Evolutionary conservation across 208 protist genomes (phyloP).

Genomic region (Leishmania arabica): DNA sequence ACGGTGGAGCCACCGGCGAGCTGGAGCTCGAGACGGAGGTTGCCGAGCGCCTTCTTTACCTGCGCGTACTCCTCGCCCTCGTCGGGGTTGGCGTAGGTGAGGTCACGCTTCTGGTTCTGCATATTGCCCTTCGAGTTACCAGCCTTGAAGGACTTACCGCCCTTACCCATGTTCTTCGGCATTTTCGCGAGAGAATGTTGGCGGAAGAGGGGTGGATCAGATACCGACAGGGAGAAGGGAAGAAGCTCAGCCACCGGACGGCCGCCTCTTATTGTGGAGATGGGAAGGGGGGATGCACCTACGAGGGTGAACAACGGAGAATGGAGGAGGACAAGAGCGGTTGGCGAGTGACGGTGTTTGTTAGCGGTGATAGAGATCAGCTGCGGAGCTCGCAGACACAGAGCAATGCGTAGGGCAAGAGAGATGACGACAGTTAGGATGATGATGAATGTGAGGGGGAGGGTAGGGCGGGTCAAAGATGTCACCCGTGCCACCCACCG

Average conservation of each 20-base stretch:
- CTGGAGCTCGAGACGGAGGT: conserved; percentile 96
- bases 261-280: background rate
- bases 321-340: background rate
- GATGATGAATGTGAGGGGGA: background rate
- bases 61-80: conserved; percentile 99
- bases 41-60: conserved; percentile 97
- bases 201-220: background rate
- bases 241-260: background rate
- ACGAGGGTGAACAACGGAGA: background rate
- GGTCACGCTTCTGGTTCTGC: conserved; percentile 96
- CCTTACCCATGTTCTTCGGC: conserved; percentile 95
- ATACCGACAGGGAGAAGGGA: background rate
- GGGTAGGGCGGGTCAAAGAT: background rate
- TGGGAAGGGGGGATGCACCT: no score
- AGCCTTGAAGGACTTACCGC: conserved; percentile 97
- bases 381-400: background rate
- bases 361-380: background rate
- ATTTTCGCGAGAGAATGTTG: conserved; percentile 42
- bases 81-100: conserved; percentile 94
- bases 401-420: background rate
- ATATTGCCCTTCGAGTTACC: conserved; percentile 95
- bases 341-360: background rate
- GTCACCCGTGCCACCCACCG: background rate
- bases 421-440: background rate
- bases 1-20: conserved; percentile 71